Evolutionary conservation across 2,329 filamentous ascomycete species (phyloP).

Genomic region (Daldinia sp.): DNA sequence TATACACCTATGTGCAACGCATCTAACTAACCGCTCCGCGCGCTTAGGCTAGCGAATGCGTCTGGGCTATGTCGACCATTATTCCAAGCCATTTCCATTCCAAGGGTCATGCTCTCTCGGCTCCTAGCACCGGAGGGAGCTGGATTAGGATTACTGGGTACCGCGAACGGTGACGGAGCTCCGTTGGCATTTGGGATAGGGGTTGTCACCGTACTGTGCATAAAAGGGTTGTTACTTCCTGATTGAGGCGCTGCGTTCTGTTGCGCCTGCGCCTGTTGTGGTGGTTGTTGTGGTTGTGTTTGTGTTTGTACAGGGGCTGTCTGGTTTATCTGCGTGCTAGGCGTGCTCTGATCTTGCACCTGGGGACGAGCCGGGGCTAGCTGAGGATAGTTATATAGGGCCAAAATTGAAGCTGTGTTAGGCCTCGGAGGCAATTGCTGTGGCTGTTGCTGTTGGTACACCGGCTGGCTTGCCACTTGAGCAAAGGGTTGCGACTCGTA

Average conservation of each 20-base stretch:
- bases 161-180: conserved; percentile 46
- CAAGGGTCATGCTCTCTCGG: conserved; percentile 77
- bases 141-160: conserved; percentile 39
- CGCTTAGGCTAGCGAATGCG: conserved; percentile 81
- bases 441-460: conserved; percentile 23
- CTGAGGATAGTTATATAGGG: conserved; percentile 76
- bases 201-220: conserved; percentile 50
- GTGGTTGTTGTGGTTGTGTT: conserved; percentile 46
- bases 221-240: conserved; percentile 70
- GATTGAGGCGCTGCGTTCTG: conserved; percentile 54
- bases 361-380: conserved; percentile 56
- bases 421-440: conserved; percentile 59
- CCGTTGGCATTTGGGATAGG: conserved; percentile 44
- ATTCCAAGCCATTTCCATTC: conserved; percentile 73
- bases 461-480: conserved; percentile 40
- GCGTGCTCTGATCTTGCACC: conserved; percentile 45
- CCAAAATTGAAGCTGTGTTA: conserved; percentile 80
- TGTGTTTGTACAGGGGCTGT: conserved; percentile 42
- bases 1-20: conserved; percentile 37
- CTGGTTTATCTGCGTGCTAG: conserved; percentile 48
- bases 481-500: conserved; percentile 46
- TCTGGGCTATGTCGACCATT: conserved; percentile 83
- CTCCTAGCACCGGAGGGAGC: conserved; percentile 63
- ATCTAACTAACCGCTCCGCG: conserved; percentile 62
- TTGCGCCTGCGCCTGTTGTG: conserved; percentile 26